A percentile compares a stretch with the other conserved stretches of the same genome.
These are phyloP conservation scores for Candida tammaniensis DNA, from an alignment of 805 yeast genomes.

Conservation along the genomic window DNA sequence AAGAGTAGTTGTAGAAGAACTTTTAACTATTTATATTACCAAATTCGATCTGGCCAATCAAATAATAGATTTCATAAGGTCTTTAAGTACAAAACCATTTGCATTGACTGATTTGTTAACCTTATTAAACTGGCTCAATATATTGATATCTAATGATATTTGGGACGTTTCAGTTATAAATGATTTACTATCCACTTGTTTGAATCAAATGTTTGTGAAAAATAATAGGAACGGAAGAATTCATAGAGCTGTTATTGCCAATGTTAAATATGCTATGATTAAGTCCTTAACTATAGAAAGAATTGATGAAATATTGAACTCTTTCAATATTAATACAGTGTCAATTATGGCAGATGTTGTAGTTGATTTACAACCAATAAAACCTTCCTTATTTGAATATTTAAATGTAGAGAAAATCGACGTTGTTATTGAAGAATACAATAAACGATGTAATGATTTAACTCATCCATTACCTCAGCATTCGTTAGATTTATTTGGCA, in stretches of 20 bases:
- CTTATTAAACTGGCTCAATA: constrained; percentile 50
- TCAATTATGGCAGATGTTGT: constrained; percentile 10
- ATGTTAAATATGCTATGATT: constrained; percentile 21
- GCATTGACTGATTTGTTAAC: constrained; percentile 59
- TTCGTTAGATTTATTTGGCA: constrained; percentile 34
- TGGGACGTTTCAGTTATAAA: background rate
- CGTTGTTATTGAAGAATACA: constrained; percentile 2
- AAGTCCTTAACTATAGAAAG: constrained; percentile 1
- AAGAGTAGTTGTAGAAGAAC: constrained; percentile 37
- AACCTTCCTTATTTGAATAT: constrained; percentile 11
- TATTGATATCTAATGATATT: background rate
- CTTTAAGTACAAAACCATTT: constrained; percentile 18
- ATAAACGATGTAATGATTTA: constrained; percentile 5
- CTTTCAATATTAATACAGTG: constrained; percentile 8
- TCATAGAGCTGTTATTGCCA: constrained; percentile 24
- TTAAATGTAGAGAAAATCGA: constrained; percentile 1
- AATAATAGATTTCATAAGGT: constrained; percentile 38
- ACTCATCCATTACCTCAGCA: constrained; percentile 2
- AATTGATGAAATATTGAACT: constrained; percentile 6
- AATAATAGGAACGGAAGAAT: constrained; percentile 13
- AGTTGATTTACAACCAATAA: constrained; percentile 13
- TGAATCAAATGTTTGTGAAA: constrained; percentile 5
- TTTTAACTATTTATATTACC: constrained; percentile 24
- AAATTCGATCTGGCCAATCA: constrained; percentile 25
- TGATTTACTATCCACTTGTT: constrained; percentile 1